A percentile compares a stretch with the other conserved stretches of the same genome.
These are phyloP conservation scores for Alternaria hordeiaustralica DNA, from an alignment of 2,329 filamentous ascomycete genomes.

Conservation along the genomic window DNA sequence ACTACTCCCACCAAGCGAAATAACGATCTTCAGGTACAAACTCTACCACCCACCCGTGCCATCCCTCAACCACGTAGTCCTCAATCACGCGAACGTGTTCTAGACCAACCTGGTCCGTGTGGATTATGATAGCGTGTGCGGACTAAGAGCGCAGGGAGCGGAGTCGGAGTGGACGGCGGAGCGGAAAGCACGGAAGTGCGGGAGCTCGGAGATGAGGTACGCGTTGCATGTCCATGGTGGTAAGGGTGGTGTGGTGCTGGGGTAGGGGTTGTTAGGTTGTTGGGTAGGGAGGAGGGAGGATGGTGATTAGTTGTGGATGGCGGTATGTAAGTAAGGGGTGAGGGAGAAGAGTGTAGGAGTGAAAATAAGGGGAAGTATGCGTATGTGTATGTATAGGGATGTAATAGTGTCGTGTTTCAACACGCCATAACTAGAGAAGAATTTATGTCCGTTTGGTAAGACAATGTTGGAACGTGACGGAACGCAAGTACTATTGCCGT, in stretches of 20 bases:
- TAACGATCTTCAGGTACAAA: background rate
- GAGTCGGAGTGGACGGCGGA: background rate
- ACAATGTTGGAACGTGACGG: background rate
- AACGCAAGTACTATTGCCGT: accelerated
- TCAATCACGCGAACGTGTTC: background rate
- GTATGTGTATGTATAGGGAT: background rate
- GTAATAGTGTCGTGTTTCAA: accelerated
- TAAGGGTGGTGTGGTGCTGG: background rate
- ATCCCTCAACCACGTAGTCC: background rate
- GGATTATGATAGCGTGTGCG: background rate
- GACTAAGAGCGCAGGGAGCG: background rate
- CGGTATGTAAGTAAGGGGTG: background rate
- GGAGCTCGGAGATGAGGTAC: background rate
- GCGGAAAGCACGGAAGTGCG: background rate
- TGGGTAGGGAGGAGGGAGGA: background rate
- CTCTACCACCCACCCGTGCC: background rate
- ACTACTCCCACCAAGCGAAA: background rate
- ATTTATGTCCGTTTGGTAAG: too few relatives aligned
- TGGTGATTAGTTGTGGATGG: too few relatives aligned
- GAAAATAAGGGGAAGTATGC: background rate
- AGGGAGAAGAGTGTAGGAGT: background rate
- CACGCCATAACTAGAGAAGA: too few relatives aligned
- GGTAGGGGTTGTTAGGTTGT: background rate
- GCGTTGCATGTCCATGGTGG: too few relatives aligned
- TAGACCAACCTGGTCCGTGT: background rate